Evolutionary conservation across 2,329 filamentous ascomycete genomes (phyloP), one percentile per base, ranked within the genome.

Genomic region (Talaromyces islandicus): DNA sequence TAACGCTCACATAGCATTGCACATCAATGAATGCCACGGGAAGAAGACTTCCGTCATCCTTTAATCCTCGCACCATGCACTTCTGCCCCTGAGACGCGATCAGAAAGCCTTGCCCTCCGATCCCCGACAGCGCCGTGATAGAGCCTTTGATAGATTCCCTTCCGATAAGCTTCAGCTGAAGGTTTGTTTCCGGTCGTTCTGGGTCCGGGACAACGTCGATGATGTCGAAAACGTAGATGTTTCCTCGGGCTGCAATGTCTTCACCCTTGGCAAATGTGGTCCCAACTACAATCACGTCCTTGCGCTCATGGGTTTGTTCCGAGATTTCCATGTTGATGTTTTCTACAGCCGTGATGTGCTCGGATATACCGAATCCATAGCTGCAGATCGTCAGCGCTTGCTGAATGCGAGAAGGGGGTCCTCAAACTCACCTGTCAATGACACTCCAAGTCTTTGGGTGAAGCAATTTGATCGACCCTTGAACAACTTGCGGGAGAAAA

Each of bases 1-100:
- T 84, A n/a, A 88, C 86, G 2, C 87, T 90, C 12, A 96, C 91
- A 69, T 96, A 94, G 74, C 90, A 95, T 76, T 91, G 94, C 87
- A 97, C 95, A 70, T 99, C 94, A 82, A 99, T 89, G 71, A 99
- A 99, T 0, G 94, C 94, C 3, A 99, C 93, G 0, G 94, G 94
- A 0, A 97, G 81, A 57, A 97, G 83, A 1, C 90, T 92, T 0
- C 92, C 91, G 71, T 99, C 94, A 73, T 99, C 94, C 73, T 97
- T 97, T 3, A 99, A 82, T 46, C 94, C 94, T 61, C 94, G 84
- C 1, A 99, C 92, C 89, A 99, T 95, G 73, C 92, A 93, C 75
- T 99, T 99, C 70, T 97, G 92, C 0, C 94, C 94, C 71, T 99
- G 94, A 0, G 92, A 92, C 46, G 90, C 90, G 63, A 94, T 87